Evolutionary conservation across 805 yeast genomes (phyloP).

Genomic region (Vanderwaltozyma verrucispora): DNA sequence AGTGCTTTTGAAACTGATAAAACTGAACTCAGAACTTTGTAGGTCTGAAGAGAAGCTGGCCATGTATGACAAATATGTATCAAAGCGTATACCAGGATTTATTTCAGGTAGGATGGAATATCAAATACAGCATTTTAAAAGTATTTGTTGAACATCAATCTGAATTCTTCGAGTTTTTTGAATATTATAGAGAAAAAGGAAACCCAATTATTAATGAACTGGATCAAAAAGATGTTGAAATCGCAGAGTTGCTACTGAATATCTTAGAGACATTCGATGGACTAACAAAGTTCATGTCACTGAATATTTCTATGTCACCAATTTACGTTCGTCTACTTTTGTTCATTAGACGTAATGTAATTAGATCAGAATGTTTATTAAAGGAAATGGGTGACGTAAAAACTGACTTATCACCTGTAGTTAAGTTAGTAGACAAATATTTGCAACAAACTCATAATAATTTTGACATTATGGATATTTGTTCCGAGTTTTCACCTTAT

Average conservation of each 20-base stretch:
- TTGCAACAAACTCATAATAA: too few relatives aligned
- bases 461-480: too few relatives aligned
- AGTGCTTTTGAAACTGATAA: background rate
- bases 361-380: too few relatives aligned
- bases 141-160: background rate
- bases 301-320: background rate
- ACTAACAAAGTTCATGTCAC: background rate
- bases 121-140: slow-evolving; percentile 1
- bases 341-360: too few relatives aligned
- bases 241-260: background rate
- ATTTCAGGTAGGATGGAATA: slow-evolving; percentile 1
- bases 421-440: too few relatives aligned
- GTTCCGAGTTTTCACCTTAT: too few relatives aligned
- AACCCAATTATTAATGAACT: background rate
- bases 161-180: background rate
- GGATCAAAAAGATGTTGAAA: background rate
- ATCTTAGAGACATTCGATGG: background rate
- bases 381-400: too few relatives aligned
- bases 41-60: slow-evolving; percentile 1
- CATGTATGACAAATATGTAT: slow-evolving; percentile 1
- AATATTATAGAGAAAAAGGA: background rate
- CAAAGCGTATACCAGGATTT: background rate
- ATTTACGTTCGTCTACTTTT: too few relatives aligned
- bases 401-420: too few relatives aligned
- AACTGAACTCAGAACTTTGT: background rate